These are phyloP conservation scores for Termitomyces sp. DNA, from an alignment of 768 basidiomycete genomes.

Conservation along the genomic window DNA sequence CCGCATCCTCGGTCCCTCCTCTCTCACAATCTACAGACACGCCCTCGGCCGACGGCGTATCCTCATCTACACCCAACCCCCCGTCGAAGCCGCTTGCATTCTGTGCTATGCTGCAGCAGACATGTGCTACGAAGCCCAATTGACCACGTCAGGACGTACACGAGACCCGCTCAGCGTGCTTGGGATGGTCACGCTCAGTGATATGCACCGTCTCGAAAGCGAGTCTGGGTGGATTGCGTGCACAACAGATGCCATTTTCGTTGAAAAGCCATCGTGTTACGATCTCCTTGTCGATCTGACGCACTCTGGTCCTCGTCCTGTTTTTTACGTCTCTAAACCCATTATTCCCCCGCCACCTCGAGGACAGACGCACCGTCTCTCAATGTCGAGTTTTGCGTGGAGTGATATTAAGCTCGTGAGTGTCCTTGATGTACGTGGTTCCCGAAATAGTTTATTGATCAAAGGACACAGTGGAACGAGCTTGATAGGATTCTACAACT, in stretches of 20 bases:
- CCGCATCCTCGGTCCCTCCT: slow-evolving; percentile 73
- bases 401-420: slow-evolving; percentile 73
- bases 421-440: slow-evolving; percentile 4
- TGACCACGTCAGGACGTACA: slow-evolving; percentile 16
- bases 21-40: slow-evolving; percentile 75
- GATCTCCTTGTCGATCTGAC: slow-evolving; percentile 80
- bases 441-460: neutral
- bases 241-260: slow-evolving; percentile 80
- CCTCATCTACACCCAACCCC: slow-evolving; percentile 75
- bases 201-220: slow-evolving; percentile 62
- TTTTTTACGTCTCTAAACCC: slow-evolving; percentile 56
- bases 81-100: slow-evolving; percentile 74
- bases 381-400: slow-evolving; percentile 72
- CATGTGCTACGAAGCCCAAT: slow-evolving; percentile 41
- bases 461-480: slow-evolving; percentile 62
- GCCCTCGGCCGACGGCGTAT: slow-evolving; percentile 68
- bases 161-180: slow-evolving; percentile 57
- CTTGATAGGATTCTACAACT: slow-evolving; percentile 64
- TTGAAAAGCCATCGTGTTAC: slow-evolving; percentile 75
- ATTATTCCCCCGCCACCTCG: slow-evolving; percentile 29
- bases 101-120: slow-evolving; percentile 66
- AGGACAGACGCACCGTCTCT: slow-evolving; percentile 49
- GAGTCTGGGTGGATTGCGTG: slow-evolving; percentile 84
- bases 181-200: slow-evolving; percentile 76
- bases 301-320: slow-evolving; percentile 59